Evolutionary conservation across 176 grass and related monocot genomes (phyloP).

Genomic region (Phoenix dactylifera): DNA sequence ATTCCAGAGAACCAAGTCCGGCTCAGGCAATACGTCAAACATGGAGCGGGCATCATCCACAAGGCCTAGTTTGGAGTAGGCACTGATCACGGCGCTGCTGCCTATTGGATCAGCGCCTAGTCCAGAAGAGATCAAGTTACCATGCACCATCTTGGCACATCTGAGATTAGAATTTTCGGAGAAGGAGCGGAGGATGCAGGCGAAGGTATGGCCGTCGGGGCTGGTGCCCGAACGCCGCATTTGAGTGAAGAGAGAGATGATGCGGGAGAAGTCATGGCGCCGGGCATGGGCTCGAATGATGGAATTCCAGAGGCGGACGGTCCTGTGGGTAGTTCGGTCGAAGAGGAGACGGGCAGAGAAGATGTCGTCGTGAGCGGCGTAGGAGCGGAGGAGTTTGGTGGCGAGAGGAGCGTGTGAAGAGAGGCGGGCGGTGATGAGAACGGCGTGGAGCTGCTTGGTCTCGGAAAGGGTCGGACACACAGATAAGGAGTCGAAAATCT

Average conservation of each 20-base stretch:
- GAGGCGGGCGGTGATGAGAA: constrained; percentile 8
- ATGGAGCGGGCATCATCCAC: constrained; percentile 16
- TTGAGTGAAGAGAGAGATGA: constrained; percentile 29
- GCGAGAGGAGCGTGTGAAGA: not conserved
- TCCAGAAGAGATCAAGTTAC: constrained; percentile 4
- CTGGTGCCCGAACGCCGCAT: constrained; percentile 27
- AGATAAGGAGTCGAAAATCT: no score
- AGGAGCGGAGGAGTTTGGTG: constrained; percentile 38
- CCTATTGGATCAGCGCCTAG: constrained; percentile 21
- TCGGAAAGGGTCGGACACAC: constrained; percentile 5
- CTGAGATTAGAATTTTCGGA: constrained; percentile 26
- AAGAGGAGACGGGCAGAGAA: constrained; percentile 36
- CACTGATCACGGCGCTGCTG: constrained; percentile 34
- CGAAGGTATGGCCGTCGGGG: constrained; percentile 54
- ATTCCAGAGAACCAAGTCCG: constrained; percentile 55
- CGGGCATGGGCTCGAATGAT: constrained; percentile 49
- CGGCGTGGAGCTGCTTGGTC: constrained; percentile 47
- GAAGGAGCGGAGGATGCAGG: constrained; percentile 54
- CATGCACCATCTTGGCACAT: constrained; percentile 19
- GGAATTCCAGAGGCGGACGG: constrained; percentile 42
- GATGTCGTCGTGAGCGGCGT: constrained; percentile 28
- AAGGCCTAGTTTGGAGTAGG: constrained; percentile 34
- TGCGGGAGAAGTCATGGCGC: constrained; percentile 20
- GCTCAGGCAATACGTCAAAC: constrained; percentile 32
- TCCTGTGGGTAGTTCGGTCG: constrained; percentile 25